Conservation (phyloP, 148 eudicot species). For the Rhododendron williamsianum region DNA sequence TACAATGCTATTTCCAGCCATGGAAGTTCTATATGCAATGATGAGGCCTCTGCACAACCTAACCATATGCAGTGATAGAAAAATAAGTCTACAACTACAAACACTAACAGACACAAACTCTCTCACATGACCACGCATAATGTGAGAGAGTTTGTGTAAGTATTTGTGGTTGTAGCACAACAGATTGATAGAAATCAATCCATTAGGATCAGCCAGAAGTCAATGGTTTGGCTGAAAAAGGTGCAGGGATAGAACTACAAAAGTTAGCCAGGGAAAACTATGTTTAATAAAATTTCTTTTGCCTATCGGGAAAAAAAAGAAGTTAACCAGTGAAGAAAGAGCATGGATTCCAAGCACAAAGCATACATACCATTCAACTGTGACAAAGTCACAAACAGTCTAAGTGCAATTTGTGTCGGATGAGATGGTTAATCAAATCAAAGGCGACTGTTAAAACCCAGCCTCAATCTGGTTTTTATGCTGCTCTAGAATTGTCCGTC, state of each 20-base stretch:
- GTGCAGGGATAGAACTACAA: not conserved
- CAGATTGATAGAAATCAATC: not conserved
- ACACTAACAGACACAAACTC: too few species aligned
- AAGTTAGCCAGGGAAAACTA: too few species aligned
- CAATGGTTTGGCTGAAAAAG: not conserved
- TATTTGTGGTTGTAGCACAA: too few species aligned
- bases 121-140: too few species aligned
- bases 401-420: not conserved
- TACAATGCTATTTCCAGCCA: not conserved
- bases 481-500: not conserved
- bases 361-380: not conserved
- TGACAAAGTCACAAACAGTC: constrained; percentile 2
- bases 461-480: not conserved
- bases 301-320: too few species aligned
- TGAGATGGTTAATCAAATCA: not conserved
- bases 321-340: not conserved
- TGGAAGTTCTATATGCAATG: not conserved
- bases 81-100: too few species aligned
- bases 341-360: not conserved
- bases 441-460: constrained; percentile 1
- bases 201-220: not conserved
- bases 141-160: too few species aligned
- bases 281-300: too few species aligned
- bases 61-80: not conserved
- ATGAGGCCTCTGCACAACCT: not conserved